Evolutionary conservation across 1,139 yeast genomes (phyloP).

Genomic region (Meyerozyma carpophila): DNA sequence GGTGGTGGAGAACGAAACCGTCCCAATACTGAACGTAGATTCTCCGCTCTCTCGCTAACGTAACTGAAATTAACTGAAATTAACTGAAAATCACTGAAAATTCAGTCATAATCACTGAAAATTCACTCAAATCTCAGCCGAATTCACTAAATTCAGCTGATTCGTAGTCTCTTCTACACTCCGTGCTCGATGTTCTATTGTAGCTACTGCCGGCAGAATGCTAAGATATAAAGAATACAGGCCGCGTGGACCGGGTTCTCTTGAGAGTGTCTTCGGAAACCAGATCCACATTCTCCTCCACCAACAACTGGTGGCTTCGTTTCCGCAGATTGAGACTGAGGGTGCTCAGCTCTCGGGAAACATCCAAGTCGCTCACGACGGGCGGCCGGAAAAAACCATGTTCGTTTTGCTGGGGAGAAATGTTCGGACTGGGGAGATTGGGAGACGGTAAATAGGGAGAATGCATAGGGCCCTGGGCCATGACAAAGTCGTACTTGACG

Average conservation of each 20-base stretch:
- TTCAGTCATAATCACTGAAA: too few species aligned
- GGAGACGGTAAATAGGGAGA: background rate
- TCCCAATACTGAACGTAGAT: too few species aligned
- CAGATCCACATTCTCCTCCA: background rate
- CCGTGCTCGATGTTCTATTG: background rate
- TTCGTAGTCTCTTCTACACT: background rate
- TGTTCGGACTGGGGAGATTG: background rate
- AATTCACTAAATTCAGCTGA: too few species aligned
- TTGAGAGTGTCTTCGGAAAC: background rate
- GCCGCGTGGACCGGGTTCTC: background rate
- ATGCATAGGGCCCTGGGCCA: background rate
- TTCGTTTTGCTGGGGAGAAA: background rate
- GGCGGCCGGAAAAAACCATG: background rate
- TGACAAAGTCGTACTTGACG: constrained; percentile 1
- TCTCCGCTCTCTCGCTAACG: too few species aligned
- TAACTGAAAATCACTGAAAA: too few species aligned
- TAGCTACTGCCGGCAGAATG: constrained; percentile 1
- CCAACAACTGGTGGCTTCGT: background rate
- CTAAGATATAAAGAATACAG: background rate
- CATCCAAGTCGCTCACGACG: background rate
- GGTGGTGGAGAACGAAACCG: too few species aligned
- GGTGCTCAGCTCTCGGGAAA: background rate
- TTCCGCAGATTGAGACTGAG: background rate
- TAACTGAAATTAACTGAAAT: too few species aligned
- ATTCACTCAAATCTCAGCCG: too few species aligned